These are phyloP conservation scores for Nothophaeocryptopus gaeumannii DNA, from an alignment of 2,329 filamentous ascomycete genomes.

Conservation along the genomic window DNA sequence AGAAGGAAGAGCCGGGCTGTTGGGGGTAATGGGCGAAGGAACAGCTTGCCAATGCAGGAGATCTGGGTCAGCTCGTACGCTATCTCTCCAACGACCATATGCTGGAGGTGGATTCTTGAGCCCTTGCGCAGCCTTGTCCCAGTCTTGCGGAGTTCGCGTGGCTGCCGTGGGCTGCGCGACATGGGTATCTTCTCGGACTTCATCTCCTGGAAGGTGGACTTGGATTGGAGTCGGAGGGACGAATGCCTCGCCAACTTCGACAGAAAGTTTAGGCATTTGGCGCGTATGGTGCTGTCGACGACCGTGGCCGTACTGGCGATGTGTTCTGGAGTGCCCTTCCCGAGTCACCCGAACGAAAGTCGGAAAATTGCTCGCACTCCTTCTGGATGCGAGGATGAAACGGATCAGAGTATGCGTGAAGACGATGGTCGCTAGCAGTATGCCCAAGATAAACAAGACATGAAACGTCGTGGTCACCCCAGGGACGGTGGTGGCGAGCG, in stretches of 20 bases:
- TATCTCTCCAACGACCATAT: conserved; percentile 81
- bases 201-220: conserved; percentile 65
- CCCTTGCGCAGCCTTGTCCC: conserved; percentile 23
- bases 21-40: conserved; percentile 24
- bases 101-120: conserved; percentile 64
- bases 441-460: conserved; percentile 73
- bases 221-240: conserved; percentile 71
- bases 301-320: background rate
- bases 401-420: conserved; percentile 78
- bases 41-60: conserved; percentile 67
- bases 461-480: conserved; percentile 69
- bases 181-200: conserved; percentile 30
- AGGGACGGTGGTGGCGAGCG: conserved; percentile 64
- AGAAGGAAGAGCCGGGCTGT: conserved; percentile 27
- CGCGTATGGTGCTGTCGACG: conserved; percentile 24
- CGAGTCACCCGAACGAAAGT: conserved; percentile 20
- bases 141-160: conserved; percentile 31
- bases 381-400: conserved; percentile 55
- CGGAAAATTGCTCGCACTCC: conserved; percentile 9
- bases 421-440: conserved; percentile 70
- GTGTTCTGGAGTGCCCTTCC: conserved; percentile 13
- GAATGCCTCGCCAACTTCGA: conserved; percentile 46
- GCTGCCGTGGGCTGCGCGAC: conserved; percentile 22
- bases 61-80: conserved; percentile 78
- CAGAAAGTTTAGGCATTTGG: conserved; percentile 17